Evolutionary conservation across 2,329 filamentous ascomycete genomes (phyloP).

Genomic region (Calonectria montana): DNA sequence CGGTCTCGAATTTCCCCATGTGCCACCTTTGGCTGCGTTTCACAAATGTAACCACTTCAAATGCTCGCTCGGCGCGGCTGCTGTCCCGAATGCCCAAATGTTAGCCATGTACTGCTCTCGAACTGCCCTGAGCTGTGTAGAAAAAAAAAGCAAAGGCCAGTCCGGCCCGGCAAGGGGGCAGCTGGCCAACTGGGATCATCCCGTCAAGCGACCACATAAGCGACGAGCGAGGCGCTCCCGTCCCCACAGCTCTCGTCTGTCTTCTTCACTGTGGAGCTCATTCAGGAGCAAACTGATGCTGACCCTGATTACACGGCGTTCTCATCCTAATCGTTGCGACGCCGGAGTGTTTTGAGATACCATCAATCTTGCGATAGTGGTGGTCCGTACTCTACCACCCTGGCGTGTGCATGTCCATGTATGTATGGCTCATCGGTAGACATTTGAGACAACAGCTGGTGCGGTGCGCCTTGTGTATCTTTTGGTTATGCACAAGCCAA

Average conservation of each 20-base stretch:
- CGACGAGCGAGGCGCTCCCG: neutral
- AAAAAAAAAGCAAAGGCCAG: slow-evolving; percentile 25
- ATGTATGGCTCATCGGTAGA: neutral
- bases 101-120: slow-evolving; percentile 16
- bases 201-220: slow-evolving; percentile 2
- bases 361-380: neutral
- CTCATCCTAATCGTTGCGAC: slow-evolving; percentile 7
- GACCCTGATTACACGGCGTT: slow-evolving; percentile 1
- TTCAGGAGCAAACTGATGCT: neutral
- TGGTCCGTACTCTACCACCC: neutral
- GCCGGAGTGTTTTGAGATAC: slow-evolving; percentile 14
- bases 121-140: slow-evolving; percentile 14
- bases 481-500: neutral
- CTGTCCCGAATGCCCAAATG: slow-evolving; percentile 20
- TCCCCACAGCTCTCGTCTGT: slow-evolving; percentile 6
- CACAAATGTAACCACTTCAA: slow-evolving; percentile 23
- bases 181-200: slow-evolving; percentile 21
- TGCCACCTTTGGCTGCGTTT: slow-evolving; percentile 25
- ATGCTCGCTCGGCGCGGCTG: slow-evolving; percentile 34
- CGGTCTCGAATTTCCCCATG: slow-evolving; percentile 29
- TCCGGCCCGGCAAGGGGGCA: slow-evolving; percentile 6
- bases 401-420: neutral
- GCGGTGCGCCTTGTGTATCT: neutral
- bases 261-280: neutral
- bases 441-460: neutral